Evolutionary conservation across 495 filamentous ascomycete species (phyloP).

Genomic region (Penicillium subrubescens): DNA sequence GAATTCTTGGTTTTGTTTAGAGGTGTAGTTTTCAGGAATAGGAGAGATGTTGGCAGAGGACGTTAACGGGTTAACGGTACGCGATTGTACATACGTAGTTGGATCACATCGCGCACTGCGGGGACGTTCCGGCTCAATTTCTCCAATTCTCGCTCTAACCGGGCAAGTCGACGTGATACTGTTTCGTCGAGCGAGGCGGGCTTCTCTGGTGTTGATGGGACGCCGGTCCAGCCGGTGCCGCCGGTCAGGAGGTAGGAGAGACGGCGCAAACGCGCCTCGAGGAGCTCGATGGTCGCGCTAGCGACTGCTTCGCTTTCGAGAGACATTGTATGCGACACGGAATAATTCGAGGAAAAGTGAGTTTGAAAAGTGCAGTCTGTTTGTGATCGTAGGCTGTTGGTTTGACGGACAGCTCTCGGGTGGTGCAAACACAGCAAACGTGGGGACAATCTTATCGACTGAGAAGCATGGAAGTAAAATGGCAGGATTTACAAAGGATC

Average conservation of each 20-base stretch:
- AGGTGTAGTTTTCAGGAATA: not conserved
- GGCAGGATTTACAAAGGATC: not conserved
- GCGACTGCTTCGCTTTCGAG: constrained; percentile 43
- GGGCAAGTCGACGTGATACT: constrained; percentile 57
- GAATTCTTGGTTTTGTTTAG: not conserved
- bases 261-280: constrained; percentile 73
- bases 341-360: not conserved
- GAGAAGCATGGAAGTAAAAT: not conserved
- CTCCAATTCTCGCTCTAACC: constrained; percentile 63
- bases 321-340: constrained; percentile 29
- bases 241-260: constrained; percentile 77
- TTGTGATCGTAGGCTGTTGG: not conserved
- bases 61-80: not conserved
- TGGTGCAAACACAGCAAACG: constrained; percentile 32
- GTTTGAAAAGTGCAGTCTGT: not conserved
- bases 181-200: constrained; percentile 44
- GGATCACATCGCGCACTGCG: constrained; percentile 53
- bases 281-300: constrained; percentile 67
- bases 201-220: constrained; percentile 43
- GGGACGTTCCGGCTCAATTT: constrained; percentile 48
- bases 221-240: constrained; percentile 43
- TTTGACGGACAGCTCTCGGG: constrained; percentile 6
- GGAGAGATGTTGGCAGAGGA: not conserved
- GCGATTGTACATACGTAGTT: constrained; percentile 39
- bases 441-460: constrained; percentile 22